Evolutionary conservation across 441 rosid genomes (phyloP).

Genomic region (Lagerstroemia fauriei): DNA sequence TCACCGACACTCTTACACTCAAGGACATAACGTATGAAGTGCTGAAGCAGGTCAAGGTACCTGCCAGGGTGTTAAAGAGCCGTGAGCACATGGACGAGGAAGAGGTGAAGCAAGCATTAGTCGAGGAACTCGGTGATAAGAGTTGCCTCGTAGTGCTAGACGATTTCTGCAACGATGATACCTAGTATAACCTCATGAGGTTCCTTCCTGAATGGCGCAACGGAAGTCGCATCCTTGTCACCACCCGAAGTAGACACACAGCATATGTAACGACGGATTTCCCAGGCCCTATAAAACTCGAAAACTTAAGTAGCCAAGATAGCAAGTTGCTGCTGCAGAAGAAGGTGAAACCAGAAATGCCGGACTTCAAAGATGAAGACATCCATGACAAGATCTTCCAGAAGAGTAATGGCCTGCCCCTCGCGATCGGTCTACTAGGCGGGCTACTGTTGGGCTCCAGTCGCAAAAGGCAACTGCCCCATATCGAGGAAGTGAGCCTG

Average conservation of each 20-base stretch:
- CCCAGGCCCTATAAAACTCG: not conserved
- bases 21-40: not conserved
- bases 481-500: not conserved
- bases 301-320: not conserved
- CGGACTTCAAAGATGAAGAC: not conserved
- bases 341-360: not conserved
- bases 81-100: not conserved
- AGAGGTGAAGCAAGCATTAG: not conserved
- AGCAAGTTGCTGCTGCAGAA: not conserved
- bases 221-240: not conserved
- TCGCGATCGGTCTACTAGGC: not conserved
- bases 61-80: not conserved
- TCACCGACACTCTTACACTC: not conserved
- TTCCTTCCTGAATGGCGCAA: not conserved
- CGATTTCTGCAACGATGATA: not conserved
- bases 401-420: not conserved
- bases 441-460: accelerated
- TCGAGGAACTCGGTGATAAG: not conserved
- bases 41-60: not conserved
- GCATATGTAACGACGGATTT: no score
- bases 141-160: not conserved
- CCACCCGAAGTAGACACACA: not conserved
- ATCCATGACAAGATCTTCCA: not conserved
- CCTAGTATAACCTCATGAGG: not conserved
- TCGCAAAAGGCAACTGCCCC: accelerated